These are phyloP conservation scores for Ogataea philodendri DNA, from an alignment of 805 yeast genomes.

Conservation along the genomic window DNA sequence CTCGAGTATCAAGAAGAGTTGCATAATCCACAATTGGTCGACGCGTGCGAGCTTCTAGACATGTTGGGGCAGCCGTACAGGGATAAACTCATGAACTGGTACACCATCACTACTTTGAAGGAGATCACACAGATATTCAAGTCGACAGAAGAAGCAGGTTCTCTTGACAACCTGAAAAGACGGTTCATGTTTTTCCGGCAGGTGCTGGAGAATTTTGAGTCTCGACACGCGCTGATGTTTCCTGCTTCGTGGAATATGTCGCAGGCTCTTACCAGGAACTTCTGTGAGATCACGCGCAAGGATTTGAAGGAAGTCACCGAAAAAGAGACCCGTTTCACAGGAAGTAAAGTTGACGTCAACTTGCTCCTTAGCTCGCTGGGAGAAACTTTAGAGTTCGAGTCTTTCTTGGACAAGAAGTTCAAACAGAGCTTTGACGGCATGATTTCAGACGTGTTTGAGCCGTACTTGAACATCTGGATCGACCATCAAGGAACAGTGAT, in stretches of 20 bases:
- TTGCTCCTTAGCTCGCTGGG: conserved; percentile 66
- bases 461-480: conserved; percentile 82
- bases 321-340: conserved; percentile 37
- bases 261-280: conserved; percentile 54
- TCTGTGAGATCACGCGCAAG: conserved; percentile 65
- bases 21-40: conserved; percentile 38
- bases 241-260: conserved; percentile 73
- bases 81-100: conserved; percentile 68
- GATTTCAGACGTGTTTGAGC: conserved; percentile 74
- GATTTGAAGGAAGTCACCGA: conserved; percentile 58
- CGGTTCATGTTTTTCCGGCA: conserved; percentile 80
- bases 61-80: conserved; percentile 54
- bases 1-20: conserved; percentile 40
- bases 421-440: conserved; percentile 42
- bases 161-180: conserved; percentile 79
- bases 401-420: conserved; percentile 62
- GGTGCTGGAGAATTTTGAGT: conserved; percentile 55
- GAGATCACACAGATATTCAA: conserved; percentile 78
- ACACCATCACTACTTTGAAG: conserved; percentile 61
- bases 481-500: conserved; percentile 73
- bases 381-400: conserved; percentile 82
- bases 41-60: conserved; percentile 75
- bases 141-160: conserved; percentile 88
- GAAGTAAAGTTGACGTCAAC: conserved; percentile 51
- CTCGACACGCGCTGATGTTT: conserved; percentile 52